Evolutionary conservation across 2,329 filamentous ascomycete species (phyloP).

Genomic region (Ascochyta clinopodiicola): DNA sequence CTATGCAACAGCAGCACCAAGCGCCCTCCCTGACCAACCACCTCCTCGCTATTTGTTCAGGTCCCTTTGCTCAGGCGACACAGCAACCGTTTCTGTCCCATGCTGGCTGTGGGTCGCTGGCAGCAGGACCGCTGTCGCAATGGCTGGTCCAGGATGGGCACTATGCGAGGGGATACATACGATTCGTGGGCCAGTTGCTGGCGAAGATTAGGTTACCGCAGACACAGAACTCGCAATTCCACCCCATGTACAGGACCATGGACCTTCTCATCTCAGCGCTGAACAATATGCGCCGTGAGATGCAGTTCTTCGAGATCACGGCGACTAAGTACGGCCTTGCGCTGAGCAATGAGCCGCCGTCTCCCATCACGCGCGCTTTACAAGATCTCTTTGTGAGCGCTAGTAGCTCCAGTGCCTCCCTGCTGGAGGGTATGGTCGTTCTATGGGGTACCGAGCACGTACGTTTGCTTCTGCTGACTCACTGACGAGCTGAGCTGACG

Average conservation of each 20-base stretch:
- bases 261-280: constrained; percentile 69
- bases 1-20: constrained; percentile 23
- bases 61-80: constrained; percentile 63
- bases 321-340: constrained; percentile 66
- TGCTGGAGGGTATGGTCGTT: constrained; percentile 74
- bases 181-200: constrained; percentile 70
- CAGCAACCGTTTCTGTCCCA: constrained; percentile 70
- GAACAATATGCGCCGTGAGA: constrained; percentile 70
- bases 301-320: constrained; percentile 71
- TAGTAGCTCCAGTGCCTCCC: constrained; percentile 56
- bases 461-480: constrained; percentile 22
- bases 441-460: constrained; percentile 77
- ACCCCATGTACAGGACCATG: constrained; percentile 63
- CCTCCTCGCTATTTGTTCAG: constrained; percentile 59
- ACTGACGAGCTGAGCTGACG: constrained; percentile 12
- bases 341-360: constrained; percentile 54
- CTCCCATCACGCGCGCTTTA: constrained; percentile 60
- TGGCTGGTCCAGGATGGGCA: constrained; percentile 78
- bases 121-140: constrained; percentile 62
- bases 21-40: constrained; percentile 62
- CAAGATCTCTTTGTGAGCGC: constrained; percentile 67
- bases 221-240: constrained; percentile 51
- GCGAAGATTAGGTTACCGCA: constrained; percentile 65
- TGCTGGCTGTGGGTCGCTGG: constrained; percentile 68
- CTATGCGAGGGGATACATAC: constrained; percentile 73